Percentiles rank a stretch among this genome's conserved stretches.
phyloP scores from a whole-genome alignment of 352 stramenopile species.

The Globisporangium okanoganense region DNA sequence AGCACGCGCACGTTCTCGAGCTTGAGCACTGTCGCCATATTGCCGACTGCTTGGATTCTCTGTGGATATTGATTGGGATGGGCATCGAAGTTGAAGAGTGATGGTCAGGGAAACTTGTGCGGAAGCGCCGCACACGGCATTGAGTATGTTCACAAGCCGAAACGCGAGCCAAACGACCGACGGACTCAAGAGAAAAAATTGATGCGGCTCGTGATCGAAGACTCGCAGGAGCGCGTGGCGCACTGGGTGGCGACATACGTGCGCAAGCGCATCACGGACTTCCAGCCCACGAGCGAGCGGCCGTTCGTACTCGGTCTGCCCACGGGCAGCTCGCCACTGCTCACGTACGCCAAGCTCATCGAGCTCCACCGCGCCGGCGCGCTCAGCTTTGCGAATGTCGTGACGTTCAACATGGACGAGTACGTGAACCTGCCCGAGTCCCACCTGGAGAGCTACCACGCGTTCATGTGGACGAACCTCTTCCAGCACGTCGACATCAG shows the following conservation, averaged over 20 bases:
- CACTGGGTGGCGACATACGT: slow-evolving; percentile 83
- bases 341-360: slow-evolving; percentile 80
- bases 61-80: not conserved
- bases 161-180: not conserved
- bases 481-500: slow-evolving; percentile 90
- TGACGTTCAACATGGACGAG: slow-evolving; percentile 93
- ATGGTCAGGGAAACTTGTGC: not conserved
- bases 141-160: not conserved
- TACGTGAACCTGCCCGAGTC: slow-evolving; percentile 75
- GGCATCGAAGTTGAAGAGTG: not conserved
- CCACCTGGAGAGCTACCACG: slow-evolving; percentile 87
- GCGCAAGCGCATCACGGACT: slow-evolving; percentile 73
- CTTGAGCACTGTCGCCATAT: slow-evolving; percentile 31
- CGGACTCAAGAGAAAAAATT: not conserved
- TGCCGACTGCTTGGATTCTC: not conserved
- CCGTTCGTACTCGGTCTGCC: slow-evolving; percentile 87
- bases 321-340: slow-evolving; percentile 83
- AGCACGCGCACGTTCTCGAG: slow-evolving; percentile 61
- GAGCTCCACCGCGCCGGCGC: slow-evolving; percentile 43
- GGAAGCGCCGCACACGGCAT: not conserved
- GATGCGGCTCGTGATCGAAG: slow-evolving; percentile 87
- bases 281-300: slow-evolving; percentile 55
- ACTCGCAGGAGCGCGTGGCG: slow-evolving; percentile 58
- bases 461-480: slow-evolving; percentile 89
- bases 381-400: slow-evolving; percentile 79